Percentiles rank a stretch among this genome's conserved stretches.
Conservation (phyloP, 208 protist species). For the Angomonas ambiguus region DNA sequence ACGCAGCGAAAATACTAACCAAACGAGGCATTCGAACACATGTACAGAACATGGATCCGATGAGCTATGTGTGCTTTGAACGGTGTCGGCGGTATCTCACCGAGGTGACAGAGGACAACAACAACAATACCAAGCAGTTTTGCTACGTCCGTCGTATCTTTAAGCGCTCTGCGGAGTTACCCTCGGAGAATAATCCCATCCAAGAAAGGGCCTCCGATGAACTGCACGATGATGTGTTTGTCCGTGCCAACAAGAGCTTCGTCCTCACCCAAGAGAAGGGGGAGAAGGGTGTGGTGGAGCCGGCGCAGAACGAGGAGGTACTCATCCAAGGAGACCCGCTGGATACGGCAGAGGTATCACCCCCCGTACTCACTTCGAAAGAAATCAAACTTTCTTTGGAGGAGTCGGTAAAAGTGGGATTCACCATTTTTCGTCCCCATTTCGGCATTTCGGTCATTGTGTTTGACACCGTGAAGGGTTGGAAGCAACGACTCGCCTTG, state of each 20-base stretch:
- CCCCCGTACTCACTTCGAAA: constrained; percentile 18
- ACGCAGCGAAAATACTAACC: constrained; percentile 28
- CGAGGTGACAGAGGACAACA: constrained; percentile 38
- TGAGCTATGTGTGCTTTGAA: constrained; percentile 40
- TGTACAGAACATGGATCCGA: constrained; percentile 45
- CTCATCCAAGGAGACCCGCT: constrained; percentile 9
- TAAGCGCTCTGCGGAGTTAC: constrained; percentile 15
- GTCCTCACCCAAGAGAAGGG: background rate
- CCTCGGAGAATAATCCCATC: too few species aligned
- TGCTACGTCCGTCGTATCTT: constrained; percentile 48
- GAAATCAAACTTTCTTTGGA: constrained; percentile 31
- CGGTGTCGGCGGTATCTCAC: constrained; percentile 40
- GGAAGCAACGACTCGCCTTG: constrained; percentile 12
- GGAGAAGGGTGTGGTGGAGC: background rate
- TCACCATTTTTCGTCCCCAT: constrained; percentile 26
- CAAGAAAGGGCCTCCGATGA: constrained; percentile 13
- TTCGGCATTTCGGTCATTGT: constrained; percentile 40
- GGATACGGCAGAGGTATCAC: constrained; percentile 24
- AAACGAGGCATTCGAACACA: constrained; percentile 50
- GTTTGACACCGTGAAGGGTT: constrained; percentile 29
- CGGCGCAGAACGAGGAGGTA: background rate
- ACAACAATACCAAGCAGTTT: constrained; percentile 40
- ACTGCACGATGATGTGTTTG: constrained; percentile 38
- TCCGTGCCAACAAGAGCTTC: constrained; percentile 28
- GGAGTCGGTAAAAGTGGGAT: constrained; percentile 39